Percentiles rank a stretch among this genome's conserved stretches.
Conservation (phyloP, 2,329 filamentous ascomycete species). For the Pezicula radicicola region DNA sequence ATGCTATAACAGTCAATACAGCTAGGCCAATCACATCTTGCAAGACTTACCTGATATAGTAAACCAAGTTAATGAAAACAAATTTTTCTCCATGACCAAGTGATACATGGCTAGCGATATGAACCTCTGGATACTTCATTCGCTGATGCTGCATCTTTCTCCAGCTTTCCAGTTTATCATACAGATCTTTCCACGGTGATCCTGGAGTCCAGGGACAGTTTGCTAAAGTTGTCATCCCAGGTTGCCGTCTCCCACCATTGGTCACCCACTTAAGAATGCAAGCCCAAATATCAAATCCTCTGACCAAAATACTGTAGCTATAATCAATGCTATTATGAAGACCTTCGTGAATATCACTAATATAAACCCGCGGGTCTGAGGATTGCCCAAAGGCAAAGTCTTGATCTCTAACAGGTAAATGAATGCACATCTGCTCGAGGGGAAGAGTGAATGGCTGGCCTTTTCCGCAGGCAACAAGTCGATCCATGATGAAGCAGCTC, state of each 20-base stretch:
- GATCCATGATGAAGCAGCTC: slow-evolving; percentile 43
- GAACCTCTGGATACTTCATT: slow-evolving; percentile 22
- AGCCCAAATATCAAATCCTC: slow-evolving; percentile 42
- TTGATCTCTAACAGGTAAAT: slow-evolving; percentile 29
- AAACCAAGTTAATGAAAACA: slow-evolving; percentile 39
- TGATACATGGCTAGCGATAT: slow-evolving; percentile 35
- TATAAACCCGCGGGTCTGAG: not conserved
- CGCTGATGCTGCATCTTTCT: slow-evolving; percentile 34
- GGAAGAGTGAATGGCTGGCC: slow-evolving; percentile 26
- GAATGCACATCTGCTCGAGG: slow-evolving; percentile 1
- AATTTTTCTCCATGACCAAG: slow-evolving; percentile 39
- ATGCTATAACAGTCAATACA: slow-evolving; percentile 23
- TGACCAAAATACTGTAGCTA: slow-evolving; percentile 28
- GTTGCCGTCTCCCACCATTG: slow-evolving; percentile 38
- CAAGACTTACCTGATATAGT: slow-evolving; percentile 36
- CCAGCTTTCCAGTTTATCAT: slow-evolving; percentile 32
- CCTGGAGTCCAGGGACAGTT: slow-evolving; percentile 37
- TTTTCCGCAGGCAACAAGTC: slow-evolving; percentile 39
- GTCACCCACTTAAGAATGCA: slow-evolving; percentile 39
- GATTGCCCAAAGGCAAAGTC: slow-evolving; percentile 30
- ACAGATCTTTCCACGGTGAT: slow-evolving; percentile 32
- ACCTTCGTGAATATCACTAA: not conserved
- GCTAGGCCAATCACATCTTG: not conserved
- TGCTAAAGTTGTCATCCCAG: slow-evolving; percentile 33
- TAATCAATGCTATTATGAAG: slow-evolving; percentile 15